A percentile compares a stretch with the other conserved stretches of the same genome.
Evolutionary conservation across 2,329 filamentous ascomycete genomes (phyloP).

Genomic region (Diaporthe amygdali): DNA sequence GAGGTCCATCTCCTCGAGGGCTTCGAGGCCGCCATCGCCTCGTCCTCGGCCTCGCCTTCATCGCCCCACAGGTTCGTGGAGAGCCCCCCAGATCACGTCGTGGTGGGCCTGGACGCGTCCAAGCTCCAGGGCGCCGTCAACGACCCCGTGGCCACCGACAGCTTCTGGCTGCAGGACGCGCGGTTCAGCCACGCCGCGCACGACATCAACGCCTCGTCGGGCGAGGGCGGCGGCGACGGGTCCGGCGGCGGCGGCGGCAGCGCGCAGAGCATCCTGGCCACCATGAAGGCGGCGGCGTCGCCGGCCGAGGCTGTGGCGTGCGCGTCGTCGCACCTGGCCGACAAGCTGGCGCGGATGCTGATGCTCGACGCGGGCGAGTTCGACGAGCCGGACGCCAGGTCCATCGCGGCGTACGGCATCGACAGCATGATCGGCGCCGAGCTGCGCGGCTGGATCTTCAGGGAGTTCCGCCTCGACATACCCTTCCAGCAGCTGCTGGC

Average conservation of each 20-base stretch:
- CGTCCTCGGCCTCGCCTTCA: too few relatives aligned
- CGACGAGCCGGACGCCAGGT: neutral
- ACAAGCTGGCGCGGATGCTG: slow-evolving; percentile 30
- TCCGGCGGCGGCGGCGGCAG: slow-evolving; percentile 16
- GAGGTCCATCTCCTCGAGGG: slow-evolving; percentile 24
- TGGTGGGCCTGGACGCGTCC: slow-evolving; percentile 33
- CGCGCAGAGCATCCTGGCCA: slow-evolving; percentile 28
- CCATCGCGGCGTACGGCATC: neutral
- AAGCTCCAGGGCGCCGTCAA: slow-evolving; percentile 25
- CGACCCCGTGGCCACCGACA: slow-evolving; percentile 22
- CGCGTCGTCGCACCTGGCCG: slow-evolving; percentile 21
- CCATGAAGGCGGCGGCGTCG: slow-evolving; percentile 23
- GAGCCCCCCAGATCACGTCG: slow-evolving; percentile 29
- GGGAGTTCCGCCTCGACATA: neutral
- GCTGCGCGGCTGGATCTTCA: neutral
- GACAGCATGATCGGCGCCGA: neutral
- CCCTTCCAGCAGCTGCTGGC: too few relatives aligned
- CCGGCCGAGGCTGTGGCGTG: slow-evolving; percentile 23
- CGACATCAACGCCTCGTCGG: slow-evolving; percentile 21
- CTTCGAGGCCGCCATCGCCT: slow-evolving; percentile 31
- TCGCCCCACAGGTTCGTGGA: too few relatives aligned
- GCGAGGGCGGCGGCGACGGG: neutral
- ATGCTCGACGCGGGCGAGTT: slow-evolving; percentile 27
- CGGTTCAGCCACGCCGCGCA: slow-evolving; percentile 29
- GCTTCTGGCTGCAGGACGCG: slow-evolving; percentile 35